Evolutionary conservation across 768 basidiomycete genomes (phyloP).

Genomic region (Mycena albidolilacea): DNA sequence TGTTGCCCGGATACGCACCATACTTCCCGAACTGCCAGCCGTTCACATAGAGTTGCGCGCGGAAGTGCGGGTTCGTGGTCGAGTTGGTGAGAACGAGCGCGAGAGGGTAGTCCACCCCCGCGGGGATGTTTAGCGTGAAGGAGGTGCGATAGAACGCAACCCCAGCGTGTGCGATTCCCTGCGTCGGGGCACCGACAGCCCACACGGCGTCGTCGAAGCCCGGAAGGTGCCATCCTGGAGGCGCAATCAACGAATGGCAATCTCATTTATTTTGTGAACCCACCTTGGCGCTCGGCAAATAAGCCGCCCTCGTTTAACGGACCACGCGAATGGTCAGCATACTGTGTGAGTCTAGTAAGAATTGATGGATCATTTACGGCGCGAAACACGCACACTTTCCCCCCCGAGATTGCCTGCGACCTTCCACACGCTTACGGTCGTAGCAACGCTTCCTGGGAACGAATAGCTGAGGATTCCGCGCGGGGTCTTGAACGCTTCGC

Average conservation of each 20-base stretch:
- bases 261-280: slow-evolving; percentile 4
- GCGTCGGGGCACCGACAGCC: slow-evolving; percentile 58
- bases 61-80: slow-evolving; percentile 61
- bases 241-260: neutral
- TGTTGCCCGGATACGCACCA: slow-evolving; percentile 43
- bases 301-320: slow-evolving; percentile 74
- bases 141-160: slow-evolving; percentile 65
- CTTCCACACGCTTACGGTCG: slow-evolving; percentile 63
- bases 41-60: slow-evolving; percentile 61
- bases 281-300: slow-evolving; percentile 68
- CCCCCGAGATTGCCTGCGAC: slow-evolving; percentile 66
- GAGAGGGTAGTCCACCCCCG: slow-evolving; percentile 65
- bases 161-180: slow-evolving; percentile 59
- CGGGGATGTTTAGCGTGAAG: slow-evolving; percentile 60
- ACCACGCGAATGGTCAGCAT: slow-evolving; percentile 64
- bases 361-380: neutral
- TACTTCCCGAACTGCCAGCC: slow-evolving; percentile 64
- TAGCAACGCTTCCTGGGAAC: slow-evolving; percentile 57
- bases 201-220: slow-evolving; percentile 65
- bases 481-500: slow-evolving; percentile 64
- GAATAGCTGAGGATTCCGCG: slow-evolving; percentile 64
- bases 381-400: slow-evolving; percentile 52
- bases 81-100: slow-evolving; percentile 60
- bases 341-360: slow-evolving; percentile 47
- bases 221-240: slow-evolving; percentile 70